phyloP scores from a whole-genome alignment of 371 early-diverging fungal species.

The Massospora cicadina region DNA sequence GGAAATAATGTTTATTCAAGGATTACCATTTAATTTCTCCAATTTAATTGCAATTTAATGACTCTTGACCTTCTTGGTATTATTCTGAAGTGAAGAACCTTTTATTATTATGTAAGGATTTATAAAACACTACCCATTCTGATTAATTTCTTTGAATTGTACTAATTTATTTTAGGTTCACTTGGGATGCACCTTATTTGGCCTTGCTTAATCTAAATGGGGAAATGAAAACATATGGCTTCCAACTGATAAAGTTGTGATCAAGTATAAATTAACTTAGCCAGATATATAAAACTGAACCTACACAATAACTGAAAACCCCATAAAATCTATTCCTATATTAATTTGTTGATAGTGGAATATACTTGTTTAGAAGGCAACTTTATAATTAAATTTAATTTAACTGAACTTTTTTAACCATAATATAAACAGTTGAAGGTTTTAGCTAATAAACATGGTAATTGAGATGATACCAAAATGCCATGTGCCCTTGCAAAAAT shows the following conservation, averaged over 20 bases:
- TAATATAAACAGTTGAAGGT: too few relatives aligned
- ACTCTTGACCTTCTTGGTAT: slow-evolving; percentile 39
- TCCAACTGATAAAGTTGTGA: neutral
- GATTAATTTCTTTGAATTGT: neutral
- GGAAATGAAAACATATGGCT: neutral
- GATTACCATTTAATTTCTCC: slow-evolving; percentile 40
- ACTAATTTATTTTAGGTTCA: neutral
- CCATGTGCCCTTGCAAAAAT: too few relatives aligned
- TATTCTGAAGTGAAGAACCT: slow-evolving; percentile 30
- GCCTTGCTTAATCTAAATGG: neutral
- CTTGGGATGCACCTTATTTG: neutral
- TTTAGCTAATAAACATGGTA: too few relatives aligned
- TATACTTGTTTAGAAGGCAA: too few relatives aligned
- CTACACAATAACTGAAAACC: neutral
- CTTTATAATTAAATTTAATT: too few relatives aligned
- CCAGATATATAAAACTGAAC: neutral
- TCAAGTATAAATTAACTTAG: too few relatives aligned
- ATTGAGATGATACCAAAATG: too few relatives aligned
- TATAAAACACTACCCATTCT: neutral
- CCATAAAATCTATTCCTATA: too few relatives aligned
- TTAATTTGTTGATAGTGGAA: too few relatives aligned
- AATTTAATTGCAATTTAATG: slow-evolving; percentile 35
- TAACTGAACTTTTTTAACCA: too few relatives aligned
- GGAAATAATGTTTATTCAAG: slow-evolving; percentile 49
- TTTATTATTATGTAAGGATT: slow-evolving; percentile 44